These are phyloP conservation scores for Lepiota subincarnata DNA, from an alignment of 768 basidiomycete species.

Conservation along the genomic window DNA sequence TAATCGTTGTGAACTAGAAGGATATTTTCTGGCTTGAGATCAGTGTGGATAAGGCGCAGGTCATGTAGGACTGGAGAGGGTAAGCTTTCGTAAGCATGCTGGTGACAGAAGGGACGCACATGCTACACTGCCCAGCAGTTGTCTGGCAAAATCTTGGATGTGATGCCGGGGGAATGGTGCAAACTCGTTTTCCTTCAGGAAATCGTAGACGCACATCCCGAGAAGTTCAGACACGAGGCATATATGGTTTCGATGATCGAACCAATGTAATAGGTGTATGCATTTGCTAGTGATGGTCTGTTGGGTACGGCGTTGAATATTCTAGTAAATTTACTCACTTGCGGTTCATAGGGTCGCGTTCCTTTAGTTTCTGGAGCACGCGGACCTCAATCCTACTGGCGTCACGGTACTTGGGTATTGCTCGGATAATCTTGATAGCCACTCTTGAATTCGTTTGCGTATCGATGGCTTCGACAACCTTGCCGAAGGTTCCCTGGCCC, in stretches of 20 bases:
- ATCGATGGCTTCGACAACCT: slow-evolving; percentile 93
- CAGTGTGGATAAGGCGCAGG: slow-evolving; percentile 90
- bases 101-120: slow-evolving; percentile 54
- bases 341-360: slow-evolving; percentile 80
- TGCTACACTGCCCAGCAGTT: slow-evolving; percentile 87
- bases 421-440: slow-evolving; percentile 98
- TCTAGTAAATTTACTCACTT: slow-evolving; percentile 56
- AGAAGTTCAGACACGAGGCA: slow-evolving; percentile 95
- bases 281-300: slow-evolving; percentile 71
- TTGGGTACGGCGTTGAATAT: slow-evolving; percentile 12
- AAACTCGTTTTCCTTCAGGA: slow-evolving; percentile 97
- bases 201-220: slow-evolving; percentile 98
- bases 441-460: slow-evolving; percentile 70
- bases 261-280: slow-evolving; percentile 91
- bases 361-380: slow-evolving; percentile 87
- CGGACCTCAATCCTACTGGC: slow-evolving; percentile 98
- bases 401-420: slow-evolving; percentile 98
- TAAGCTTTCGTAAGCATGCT: slow-evolving; percentile 17
- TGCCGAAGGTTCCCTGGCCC: slow-evolving; percentile 98
- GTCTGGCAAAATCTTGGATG: slow-evolving; percentile 92
- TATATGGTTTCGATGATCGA: slow-evolving; percentile 97
- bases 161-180: slow-evolving; percentile 94
- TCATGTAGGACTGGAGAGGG: slow-evolving; percentile 77
- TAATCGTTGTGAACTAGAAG: slow-evolving; percentile 85
- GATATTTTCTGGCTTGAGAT: slow-evolving; percentile 99